Evolutionary conservation across 2,329 filamentous ascomycete species (phyloP).

Genomic region (Alternaria brassicicola): DNA sequence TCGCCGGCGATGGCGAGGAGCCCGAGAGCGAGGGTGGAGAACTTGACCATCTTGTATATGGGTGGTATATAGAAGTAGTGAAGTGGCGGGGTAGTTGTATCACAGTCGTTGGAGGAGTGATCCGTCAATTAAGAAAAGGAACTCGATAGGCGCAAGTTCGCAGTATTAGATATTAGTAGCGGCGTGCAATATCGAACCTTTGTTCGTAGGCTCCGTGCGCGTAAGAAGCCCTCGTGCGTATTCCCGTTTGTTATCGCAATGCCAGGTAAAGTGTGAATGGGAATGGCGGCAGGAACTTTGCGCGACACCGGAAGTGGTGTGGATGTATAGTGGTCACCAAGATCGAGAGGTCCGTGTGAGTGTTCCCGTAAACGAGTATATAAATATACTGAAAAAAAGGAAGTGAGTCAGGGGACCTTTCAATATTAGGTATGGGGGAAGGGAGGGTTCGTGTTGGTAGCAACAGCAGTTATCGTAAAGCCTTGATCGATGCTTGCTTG

Average conservation of each 20-base stretch:
- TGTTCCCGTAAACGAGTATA: neutral
- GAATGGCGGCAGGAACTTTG: neutral
- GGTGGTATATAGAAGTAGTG: neutral
- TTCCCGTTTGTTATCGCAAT: neutral
- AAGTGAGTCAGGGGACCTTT: neutral
- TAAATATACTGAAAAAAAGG: neutral
- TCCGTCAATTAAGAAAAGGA: neutral
- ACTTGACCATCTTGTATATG: slow-evolving; percentile 28
- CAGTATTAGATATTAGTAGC: neutral
- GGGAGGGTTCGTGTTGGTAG: neutral
- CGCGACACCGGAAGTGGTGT: neutral
- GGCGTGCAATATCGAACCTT: neutral
- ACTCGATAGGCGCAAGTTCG: neutral
- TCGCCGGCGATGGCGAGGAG: slow-evolving; percentile 28
- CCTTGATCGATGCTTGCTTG: neutral
- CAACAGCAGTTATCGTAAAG: neutral
- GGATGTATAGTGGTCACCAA: neutral
- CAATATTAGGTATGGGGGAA: neutral
- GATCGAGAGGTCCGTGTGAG: neutral
- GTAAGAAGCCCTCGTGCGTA: neutral
- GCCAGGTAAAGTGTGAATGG: neutral
- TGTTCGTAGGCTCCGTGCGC: neutral
- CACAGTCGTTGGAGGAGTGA: neutral
- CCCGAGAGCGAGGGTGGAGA: slow-evolving; percentile 26
- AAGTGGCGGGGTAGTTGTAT: neutral